A percentile compares a stretch with the other conserved stretches of the same genome.
Evolutionary conservation across 2,329 filamentous ascomycete species (phyloP).

Genomic region (Apiospora pterosperma): DNA sequence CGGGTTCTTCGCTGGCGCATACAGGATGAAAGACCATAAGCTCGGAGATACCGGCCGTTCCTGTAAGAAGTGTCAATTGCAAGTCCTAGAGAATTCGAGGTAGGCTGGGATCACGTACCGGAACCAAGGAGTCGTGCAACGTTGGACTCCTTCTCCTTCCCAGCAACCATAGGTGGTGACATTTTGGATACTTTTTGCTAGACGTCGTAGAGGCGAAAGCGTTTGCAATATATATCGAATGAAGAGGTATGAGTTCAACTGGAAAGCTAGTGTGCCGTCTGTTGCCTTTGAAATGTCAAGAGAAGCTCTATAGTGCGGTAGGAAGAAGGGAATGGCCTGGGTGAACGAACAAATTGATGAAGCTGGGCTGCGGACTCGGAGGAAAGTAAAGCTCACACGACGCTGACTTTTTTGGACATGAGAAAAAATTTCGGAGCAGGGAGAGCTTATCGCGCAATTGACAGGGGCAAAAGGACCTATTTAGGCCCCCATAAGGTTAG

Average conservation of each 20-base stretch:
- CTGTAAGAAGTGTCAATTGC: slow-evolving; percentile 34
- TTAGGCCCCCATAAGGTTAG: neutral
- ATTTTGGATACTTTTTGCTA: slow-evolving; percentile 36
- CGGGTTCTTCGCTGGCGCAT: slow-evolving; percentile 18
- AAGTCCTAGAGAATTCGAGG: neutral
- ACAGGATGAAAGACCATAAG: slow-evolving; percentile 70
- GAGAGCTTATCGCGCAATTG: neutral
- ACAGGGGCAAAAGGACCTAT: neutral
- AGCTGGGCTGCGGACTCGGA: neutral
- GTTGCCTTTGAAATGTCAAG: neutral
- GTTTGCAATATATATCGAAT: neutral
- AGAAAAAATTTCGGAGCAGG: slow-evolving; percentile 2
- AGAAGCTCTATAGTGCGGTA: neutral
- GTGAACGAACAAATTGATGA: neutral
- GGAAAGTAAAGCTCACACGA: neutral
- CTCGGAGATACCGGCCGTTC: slow-evolving; percentile 59
- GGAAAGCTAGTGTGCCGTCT: neutral
- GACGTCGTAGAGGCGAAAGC: neutral
- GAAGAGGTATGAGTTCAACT: neutral
- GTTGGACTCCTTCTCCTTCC: slow-evolving; percentile 77
- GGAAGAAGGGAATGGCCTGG: neutral
- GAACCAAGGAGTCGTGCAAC: slow-evolving; percentile 86
- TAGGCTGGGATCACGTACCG: slow-evolving; percentile 49
- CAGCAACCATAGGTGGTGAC: slow-evolving; percentile 57
- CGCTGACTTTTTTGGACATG: too few relatives aligned